Base-by-base conservation (phyloP, 441 rosid species). In the Adansonia grandidieri region DNA sequence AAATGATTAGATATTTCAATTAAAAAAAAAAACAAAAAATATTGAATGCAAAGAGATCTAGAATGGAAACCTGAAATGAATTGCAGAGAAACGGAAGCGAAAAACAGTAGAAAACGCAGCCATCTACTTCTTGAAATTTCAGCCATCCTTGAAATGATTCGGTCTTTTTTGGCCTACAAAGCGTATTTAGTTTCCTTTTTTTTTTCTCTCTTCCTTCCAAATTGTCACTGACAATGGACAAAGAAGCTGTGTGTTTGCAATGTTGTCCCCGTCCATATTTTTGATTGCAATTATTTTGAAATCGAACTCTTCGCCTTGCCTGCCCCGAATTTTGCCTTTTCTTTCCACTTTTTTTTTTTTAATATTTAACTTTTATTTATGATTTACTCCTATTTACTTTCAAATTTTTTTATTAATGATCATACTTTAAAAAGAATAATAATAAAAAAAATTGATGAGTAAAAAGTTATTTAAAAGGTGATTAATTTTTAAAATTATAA, bases 1-100 rank as follows among this genome's bases (percentile, higher is more conserved):
- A 14, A 7, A 1, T 50, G 14, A 14, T 37, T 51, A 0, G 2
- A 72, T 9, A 54, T 5, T 54, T 37, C 62, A 40, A 37, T 64
- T 37, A 7, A 14, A 32, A 24, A 28, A 11, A 28, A 11, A 24
- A 11, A 0, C 0, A 5, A 63, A 5, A 14, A 65, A 37, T 11
- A 28, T 62, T 14, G 48, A 71, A 9, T 4, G n/a, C 17, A 28
- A 15, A 53, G 3, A 14, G 74, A 17, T 53, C 61, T 71, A 32
- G 37, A 5, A 32, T 62, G 79, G 81, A 71, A 85, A 92, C 98
- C 98, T 87, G 91, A 76, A 80, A 88, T 28, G 73, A 87, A 84
- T 72, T 87, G 96, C 2, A 90, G 86, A 82, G 57, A 80, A 82
- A 92, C 61, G 51, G 88, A 86, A 74, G 85, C 84, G 82, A 87